Conservation (phyloP, 768 basidiomycete species). For the Paxillus ammoniavirescens region DNA sequence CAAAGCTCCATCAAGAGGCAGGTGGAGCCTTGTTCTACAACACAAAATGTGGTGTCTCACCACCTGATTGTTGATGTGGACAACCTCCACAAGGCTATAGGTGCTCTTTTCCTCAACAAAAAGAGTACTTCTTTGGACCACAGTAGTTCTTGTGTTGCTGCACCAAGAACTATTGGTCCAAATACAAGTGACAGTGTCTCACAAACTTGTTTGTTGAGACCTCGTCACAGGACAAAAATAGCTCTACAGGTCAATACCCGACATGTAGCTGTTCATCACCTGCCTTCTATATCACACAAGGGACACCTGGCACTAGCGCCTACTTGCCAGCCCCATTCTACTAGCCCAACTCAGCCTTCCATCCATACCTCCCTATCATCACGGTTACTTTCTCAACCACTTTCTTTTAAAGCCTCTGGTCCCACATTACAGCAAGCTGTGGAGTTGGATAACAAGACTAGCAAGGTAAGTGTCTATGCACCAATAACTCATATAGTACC, state of each 20-base stretch:
- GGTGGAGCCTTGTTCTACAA: neutral
- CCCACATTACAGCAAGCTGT: neutral
- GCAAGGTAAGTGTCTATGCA: neutral
- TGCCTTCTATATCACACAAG: neutral
- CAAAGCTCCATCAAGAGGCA: neutral
- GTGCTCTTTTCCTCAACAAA: slow-evolving; percentile 1
- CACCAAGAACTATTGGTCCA: neutral
- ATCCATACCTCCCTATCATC: too few species aligned
- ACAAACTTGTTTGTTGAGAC: neutral
- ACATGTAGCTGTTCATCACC: slow-evolving; percentile 4
- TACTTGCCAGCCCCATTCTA: too few species aligned
- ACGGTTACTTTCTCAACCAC: neutral
- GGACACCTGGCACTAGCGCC: neutral
- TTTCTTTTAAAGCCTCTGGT: neutral
- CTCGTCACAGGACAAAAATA: slow-evolving; percentile 4
- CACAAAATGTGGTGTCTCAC: neutral
- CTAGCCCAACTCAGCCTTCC: too few species aligned
- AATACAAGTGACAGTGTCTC: neutral
- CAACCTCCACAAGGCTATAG: neutral
- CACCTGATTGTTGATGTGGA: neutral
- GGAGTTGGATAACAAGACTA: neutral
- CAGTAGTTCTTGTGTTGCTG: neutral
- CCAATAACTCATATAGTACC: neutral
- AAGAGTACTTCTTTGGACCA: neutral
- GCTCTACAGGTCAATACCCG: slow-evolving; percentile 21